phyloP scores from a whole-genome alignment of 352 stramenopile species.

The Phytopythium helicoides region DNA sequence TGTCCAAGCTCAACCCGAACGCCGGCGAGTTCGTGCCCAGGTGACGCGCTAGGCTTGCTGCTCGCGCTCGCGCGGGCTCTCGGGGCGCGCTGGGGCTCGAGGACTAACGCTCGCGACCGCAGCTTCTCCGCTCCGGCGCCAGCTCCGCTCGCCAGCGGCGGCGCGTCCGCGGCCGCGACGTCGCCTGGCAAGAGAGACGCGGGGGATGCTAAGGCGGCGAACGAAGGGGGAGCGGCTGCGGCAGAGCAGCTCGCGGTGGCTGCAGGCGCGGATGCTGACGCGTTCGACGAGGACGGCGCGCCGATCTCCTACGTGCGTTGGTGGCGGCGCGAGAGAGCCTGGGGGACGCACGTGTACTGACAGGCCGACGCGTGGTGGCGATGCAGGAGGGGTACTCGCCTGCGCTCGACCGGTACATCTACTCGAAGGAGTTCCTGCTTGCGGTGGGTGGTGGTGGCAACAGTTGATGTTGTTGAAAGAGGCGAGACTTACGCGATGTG shows the following conservation, averaged over 20 bases:
- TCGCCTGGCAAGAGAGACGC: constrained; percentile 15
- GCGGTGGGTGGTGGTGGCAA: too few species aligned
- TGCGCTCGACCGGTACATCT: constrained; percentile 40
- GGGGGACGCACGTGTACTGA: constrained; percentile 1
- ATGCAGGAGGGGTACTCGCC: constrained; percentile 29
- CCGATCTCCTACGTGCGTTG: constrained; percentile 30
- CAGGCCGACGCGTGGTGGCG: background rate
- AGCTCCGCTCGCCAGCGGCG: constrained; percentile 3
- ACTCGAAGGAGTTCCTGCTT: constrained; percentile 65
- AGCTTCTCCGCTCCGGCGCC: constrained; percentile 22
- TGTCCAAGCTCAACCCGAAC: constrained; percentile 76
- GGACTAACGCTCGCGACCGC: constrained; percentile 4
- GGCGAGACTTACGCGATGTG: too few species aligned
- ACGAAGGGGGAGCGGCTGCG: constrained; percentile 5
- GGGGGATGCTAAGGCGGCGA: background rate
- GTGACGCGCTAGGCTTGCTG: constrained; percentile 31
- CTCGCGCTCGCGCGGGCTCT: background rate
- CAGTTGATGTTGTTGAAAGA: too few species aligned
- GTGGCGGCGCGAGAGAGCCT: background rate
- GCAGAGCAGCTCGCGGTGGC: constrained; percentile 11
- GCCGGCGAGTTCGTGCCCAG: constrained; percentile 81
- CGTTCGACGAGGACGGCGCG: constrained; percentile 18
- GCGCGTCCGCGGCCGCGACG: constrained; percentile 11
- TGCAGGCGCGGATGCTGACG: constrained; percentile 9
- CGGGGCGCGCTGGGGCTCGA: background rate